These are phyloP conservation scores for Pulicaria dysenterica DNA, from an alignment of 129 eudicot species.

Conservation along the genomic window DNA sequence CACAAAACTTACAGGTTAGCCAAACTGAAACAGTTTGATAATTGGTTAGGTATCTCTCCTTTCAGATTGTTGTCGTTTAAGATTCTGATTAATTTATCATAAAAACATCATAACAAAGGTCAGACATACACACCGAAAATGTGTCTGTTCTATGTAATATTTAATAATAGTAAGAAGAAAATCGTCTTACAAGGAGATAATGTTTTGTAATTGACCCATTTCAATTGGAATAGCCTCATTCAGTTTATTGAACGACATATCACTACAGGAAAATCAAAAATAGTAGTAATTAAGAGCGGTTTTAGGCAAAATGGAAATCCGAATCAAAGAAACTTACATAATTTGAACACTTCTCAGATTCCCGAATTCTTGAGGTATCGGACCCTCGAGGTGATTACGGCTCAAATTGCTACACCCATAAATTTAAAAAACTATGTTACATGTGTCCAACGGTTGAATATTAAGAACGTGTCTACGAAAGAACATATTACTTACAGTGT, in stretches of 20 bases:
- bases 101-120: neutral
- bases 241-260: conserved; percentile 68
- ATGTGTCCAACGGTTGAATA: neutral
- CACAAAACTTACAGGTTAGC: conserved; percentile 51
- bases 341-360: conserved; percentile 72
- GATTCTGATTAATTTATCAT: conserved; percentile 49
- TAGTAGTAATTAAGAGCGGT: neutral
- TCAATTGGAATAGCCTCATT: conserved; percentile 63
- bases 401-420: conserved; percentile 64
- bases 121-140: neutral
- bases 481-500: conserved; percentile 55
- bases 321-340: conserved; percentile 50
- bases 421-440: neutral
- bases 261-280: conserved; percentile 48
- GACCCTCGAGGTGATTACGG: conserved; percentile 66
- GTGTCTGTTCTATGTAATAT: neutral
- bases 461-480: neutral
- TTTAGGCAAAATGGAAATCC: neutral
- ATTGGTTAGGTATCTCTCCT: conserved; percentile 70
- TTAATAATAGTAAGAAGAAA: neutral
- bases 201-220: conserved; percentile 80
- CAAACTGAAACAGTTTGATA: conserved; percentile 78
- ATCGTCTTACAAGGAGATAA: conserved; percentile 60
- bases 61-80: conserved; percentile 61
- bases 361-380: conserved; percentile 80